Conservation (phyloP, 495 filamentous ascomycete species). For the Ascodesmis nigricans region DNA sequence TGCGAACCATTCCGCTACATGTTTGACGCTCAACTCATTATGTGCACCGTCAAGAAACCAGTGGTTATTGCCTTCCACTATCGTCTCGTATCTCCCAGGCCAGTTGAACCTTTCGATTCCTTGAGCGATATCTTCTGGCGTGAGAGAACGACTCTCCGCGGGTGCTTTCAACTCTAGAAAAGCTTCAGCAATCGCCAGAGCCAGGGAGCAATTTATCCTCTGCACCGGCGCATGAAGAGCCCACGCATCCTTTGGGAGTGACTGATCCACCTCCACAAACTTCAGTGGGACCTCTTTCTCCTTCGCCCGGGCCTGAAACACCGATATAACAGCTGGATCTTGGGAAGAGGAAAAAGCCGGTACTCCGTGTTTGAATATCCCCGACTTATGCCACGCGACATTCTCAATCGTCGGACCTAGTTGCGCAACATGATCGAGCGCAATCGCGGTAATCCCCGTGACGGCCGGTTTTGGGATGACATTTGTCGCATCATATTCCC, state of each 20-base stretch:
- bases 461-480: conserved; percentile 22
- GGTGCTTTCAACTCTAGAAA: conserved; percentile 19
- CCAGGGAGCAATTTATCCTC: conserved; percentile 25
- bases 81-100: conserved; percentile 26
- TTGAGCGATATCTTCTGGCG: conserved; percentile 13
- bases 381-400: conserved; percentile 34
- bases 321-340: conserved; percentile 1
- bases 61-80: conserved; percentile 15
- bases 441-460: conserved; percentile 27
- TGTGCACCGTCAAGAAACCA: conserved; percentile 32
- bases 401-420: conserved; percentile 27
- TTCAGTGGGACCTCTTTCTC: conserved; percentile 7
- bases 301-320: conserved; percentile 10
- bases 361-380: conserved; percentile 27
- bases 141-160: neutral
- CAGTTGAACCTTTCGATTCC: conserved; percentile 25
- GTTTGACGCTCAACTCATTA: conserved; percentile 26
- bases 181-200: conserved; percentile 18
- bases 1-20: conserved; percentile 27
- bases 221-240: conserved; percentile 24
- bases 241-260: conserved; percentile 11
- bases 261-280: neutral
- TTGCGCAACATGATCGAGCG: conserved; percentile 30
- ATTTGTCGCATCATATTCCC: conserved; percentile 32
- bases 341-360: conserved; percentile 23